Evolutionary conservation across 2,329 filamentous ascomycete species (phyloP).

Genomic region (Blumeria graminis): DNA sequence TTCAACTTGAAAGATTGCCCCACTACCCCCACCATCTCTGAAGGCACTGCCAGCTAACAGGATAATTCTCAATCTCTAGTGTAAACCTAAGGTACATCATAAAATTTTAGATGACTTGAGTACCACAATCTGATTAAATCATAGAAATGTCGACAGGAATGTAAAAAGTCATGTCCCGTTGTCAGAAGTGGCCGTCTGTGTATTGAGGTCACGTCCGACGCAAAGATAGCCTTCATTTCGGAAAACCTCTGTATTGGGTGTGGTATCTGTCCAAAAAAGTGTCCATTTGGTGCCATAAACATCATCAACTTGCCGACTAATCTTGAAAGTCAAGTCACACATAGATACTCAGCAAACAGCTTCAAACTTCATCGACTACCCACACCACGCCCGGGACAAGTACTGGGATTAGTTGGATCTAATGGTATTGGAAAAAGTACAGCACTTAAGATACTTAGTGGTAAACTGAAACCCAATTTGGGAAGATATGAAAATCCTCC

Average conservation of each 20-base stretch:
- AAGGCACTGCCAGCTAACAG: slow-evolving; percentile 17
- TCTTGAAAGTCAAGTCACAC: slow-evolving; percentile 91
- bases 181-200: slow-evolving; percentile 93
- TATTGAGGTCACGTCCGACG: slow-evolving; percentile 74
- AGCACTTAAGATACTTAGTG: slow-evolving; percentile 94
- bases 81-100: slow-evolving; percentile 53
- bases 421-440: slow-evolving; percentile 99
- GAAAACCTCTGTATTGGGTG: slow-evolving; percentile 92
- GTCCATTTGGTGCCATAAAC: slow-evolving; percentile 93
- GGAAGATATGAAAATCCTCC: slow-evolving; percentile 88
- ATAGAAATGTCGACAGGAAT: slow-evolving; percentile 95
- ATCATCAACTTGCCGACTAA: slow-evolving; percentile 99
- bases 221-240: slow-evolving; percentile 94
- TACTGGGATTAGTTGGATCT: slow-evolving; percentile 86
- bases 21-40: slow-evolving; percentile 15
- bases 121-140: slow-evolving; percentile 5
- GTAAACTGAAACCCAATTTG: slow-evolving; percentile 95
- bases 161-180: slow-evolving; percentile 95
- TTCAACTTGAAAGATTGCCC: slow-evolving; percentile 15
- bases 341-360: slow-evolving; percentile 97
- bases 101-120: background rate
- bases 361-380: slow-evolving; percentile 97
- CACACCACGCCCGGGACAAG: slow-evolving; percentile 85
- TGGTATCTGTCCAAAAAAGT: slow-evolving; percentile 99
- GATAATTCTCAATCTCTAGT: slow-evolving; percentile 25